Evolutionary conservation across 2,329 filamentous ascomycete genomes (phyloP), one percentile per base, ranked within the genome.

Genomic region (Hypoxylon sp.): DNA sequence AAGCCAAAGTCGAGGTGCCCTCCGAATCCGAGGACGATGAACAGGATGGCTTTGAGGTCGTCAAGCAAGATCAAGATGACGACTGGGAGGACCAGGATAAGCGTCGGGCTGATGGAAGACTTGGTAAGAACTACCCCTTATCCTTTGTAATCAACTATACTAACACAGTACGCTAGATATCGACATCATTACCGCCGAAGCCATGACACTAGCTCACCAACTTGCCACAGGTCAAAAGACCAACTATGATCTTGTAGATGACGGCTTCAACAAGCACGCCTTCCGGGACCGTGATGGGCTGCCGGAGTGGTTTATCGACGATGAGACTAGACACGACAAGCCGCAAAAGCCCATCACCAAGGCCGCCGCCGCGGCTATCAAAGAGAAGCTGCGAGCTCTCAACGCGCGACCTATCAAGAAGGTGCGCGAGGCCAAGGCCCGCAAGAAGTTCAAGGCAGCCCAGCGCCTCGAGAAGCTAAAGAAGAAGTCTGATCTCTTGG

Each of bases 401-500:
- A 98, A 99, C 79, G 96, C 95, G 6, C 90, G 96, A 33, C 96
- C 96, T 0, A 98, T 98, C 88, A 99, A 99, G 88, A 99, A 99
- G 85, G 96, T 99, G 33, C 92, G 93, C 74, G 96, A 99, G 82
- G 96, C 96, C 25, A 95, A 97, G 82, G 95, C 95, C 37, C 88
- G 96, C 66, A 99, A 99, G 90, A 98, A 98, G 85, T 91, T 97
- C 82, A 97, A 97, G 87, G 91, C 95, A 7, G 95, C 94, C 0
- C 93, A 97, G 81, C 88, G 89, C 64, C 83, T 99, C 31, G 96
- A 99, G 87, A 98, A 97, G 84, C 84, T 99, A 71, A 93, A 94
- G 84, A 97, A 97, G 90, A 99, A 99, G 88, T 93, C 90, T n/a
- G 95, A 97, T 42, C 83, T 97, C 75, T 83, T 99, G 56, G 91